Evolutionary conservation across 78 protist genomes (phyloP), one percentile per base, ranked within the genome.

Genomic region (Tieghemostelium lacteum): DNA sequence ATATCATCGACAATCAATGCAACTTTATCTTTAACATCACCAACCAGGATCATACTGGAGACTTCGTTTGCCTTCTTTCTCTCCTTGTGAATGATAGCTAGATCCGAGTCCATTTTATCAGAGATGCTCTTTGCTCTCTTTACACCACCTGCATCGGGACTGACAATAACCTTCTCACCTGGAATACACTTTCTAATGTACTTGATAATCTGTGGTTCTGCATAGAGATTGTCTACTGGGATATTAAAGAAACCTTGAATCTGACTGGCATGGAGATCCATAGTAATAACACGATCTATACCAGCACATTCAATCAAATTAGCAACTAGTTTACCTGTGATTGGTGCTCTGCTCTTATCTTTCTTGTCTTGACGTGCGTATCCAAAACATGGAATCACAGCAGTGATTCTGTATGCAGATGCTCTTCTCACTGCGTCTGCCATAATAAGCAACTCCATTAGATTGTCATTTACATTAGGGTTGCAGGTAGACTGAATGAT

Each of bases 101-200:
- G 61, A 73, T 88, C 93, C 20, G 73, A 60, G 52, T 61, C 77
- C 42, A 96, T 57, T 22, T 87, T 71, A n/a, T 96, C 98, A 57
- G 96, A 93, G 55, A 96, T 86, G 28, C 92, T 57, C 77, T 85
- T 86, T n/a, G 95, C 95, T 58, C 95, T 65, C 74, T 94, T 92
- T 33, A 91, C 96, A 73, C 96, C 98, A 42, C 98, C 98, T 4
- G 98, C 96, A 52, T 96, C 96, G 52, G 96, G 96, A 24, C 96
- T 92, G 29, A 96, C 98, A 19, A 96, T 73, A 64, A 92, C 95
- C 36, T 63, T 45, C 26, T 91, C 70, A 55, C 93, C 93, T 87
- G 86, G 94, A 54, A 95, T 77, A 34, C 57, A 66, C 62, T 95
- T 92, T 36, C 64, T 63, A 39, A 96, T 87, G 63, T 92, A 92